Percentiles rank a stretch among this genome's conserved stretches.
phyloP scores from a whole-genome alignment of 2,329 filamentous ascomycete species.

The Spiromastix sp. region DNA sequence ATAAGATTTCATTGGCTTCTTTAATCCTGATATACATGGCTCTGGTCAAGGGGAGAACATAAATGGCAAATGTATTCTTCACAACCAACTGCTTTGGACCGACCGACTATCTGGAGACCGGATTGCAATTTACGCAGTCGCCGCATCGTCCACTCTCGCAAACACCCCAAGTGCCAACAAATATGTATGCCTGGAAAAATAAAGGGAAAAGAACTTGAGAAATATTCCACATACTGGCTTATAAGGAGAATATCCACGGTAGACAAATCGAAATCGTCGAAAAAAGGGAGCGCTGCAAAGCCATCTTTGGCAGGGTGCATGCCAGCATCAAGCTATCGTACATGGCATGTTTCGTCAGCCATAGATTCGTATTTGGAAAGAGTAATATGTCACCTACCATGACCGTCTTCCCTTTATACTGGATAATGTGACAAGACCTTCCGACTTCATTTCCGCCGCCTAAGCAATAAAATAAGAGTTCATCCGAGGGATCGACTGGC shows the following conservation, averaged over 20 bases:
- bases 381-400: no score
- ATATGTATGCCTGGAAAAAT: no score
- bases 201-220: constrained; percentile 11
- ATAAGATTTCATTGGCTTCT: constrained; percentile 23
- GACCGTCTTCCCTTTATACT: constrained; percentile 98
- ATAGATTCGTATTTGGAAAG: no score
- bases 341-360: no score
- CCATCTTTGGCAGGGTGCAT: constrained; percentile 96
- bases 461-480: constrained; percentile 86
- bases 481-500: constrained; percentile 83
- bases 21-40: constrained; percentile 29
- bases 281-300: constrained; percentile 86
- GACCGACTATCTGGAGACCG: no score
- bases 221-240: constrained; percentile 75
- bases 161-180: no score
- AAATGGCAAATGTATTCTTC: no score
- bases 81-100: no score
- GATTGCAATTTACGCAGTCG: no score
- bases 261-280: constrained; percentile 96
- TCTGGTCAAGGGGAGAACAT: constrained; percentile 8
- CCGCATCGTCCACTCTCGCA: no score
- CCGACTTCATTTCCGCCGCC: constrained; percentile 97
- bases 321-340: constrained; percentile 89
- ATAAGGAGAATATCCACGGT: constrained; percentile 95
- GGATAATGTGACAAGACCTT: constrained; percentile 91